Evolutionary conservation across 2,329 filamentous ascomycete genomes (phyloP).

Genomic region (Epichloe sp.): DNA sequence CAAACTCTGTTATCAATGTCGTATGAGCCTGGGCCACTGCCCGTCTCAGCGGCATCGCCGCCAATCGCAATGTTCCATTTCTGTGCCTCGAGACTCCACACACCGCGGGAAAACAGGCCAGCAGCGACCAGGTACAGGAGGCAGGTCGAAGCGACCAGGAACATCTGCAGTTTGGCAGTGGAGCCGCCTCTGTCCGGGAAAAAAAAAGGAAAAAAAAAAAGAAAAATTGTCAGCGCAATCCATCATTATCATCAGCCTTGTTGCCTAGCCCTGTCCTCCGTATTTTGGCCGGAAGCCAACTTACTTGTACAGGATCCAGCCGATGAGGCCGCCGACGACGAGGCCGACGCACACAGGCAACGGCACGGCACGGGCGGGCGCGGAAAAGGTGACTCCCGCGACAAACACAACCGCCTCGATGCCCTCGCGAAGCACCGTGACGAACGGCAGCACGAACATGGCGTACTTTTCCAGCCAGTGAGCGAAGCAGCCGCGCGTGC

Average conservation of each 20-base stretch:
- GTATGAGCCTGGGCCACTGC: constrained; percentile 58
- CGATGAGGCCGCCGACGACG: constrained; percentile 50
- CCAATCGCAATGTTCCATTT: constrained; percentile 54
- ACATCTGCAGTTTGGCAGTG: constrained; percentile 45
- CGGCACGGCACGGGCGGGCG: constrained; percentile 65
- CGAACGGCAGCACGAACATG: constrained; percentile 76
- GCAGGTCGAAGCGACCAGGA: constrained; percentile 71
- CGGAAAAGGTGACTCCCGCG: constrained; percentile 65
- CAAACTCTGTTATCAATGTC: constrained; percentile 67
- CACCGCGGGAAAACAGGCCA: constrained; percentile 63
- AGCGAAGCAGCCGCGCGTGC: constrained; percentile 39
- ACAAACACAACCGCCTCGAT: constrained; percentile 80
- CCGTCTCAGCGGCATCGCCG: constrained; percentile 37
- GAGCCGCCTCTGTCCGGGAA: constrained; percentile 24
- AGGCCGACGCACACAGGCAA: constrained; percentile 64
- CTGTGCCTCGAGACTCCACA: constrained; percentile 63
- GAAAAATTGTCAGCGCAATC: background rate
- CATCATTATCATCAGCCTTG: no score
- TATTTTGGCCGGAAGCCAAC: constrained; percentile 12
- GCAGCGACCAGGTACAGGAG: constrained; percentile 75
- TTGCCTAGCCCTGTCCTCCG: no score
- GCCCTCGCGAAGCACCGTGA: constrained; percentile 78
- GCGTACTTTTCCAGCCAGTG: constrained; percentile 62
- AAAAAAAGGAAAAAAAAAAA: no score
- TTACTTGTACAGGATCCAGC: constrained; percentile 68